Percentiles rank a stretch among this genome's conserved stretches.
Evolutionary conservation across 345 rosid genomes (phyloP).

Genomic region (Rhodamnia argentea): DNA sequence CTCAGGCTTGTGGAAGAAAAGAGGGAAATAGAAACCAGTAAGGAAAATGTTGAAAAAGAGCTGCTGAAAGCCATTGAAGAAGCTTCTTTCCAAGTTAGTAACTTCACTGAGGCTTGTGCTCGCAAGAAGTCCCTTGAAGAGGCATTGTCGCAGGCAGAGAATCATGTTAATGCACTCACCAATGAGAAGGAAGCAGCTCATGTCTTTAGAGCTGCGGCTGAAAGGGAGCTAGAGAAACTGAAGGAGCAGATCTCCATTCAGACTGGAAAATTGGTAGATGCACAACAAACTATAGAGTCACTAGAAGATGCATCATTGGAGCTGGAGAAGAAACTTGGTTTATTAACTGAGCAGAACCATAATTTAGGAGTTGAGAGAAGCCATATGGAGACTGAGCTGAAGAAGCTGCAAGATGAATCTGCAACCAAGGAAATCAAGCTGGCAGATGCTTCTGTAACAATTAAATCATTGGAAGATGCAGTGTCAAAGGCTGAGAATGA

Average conservation of each 20-base stretch:
- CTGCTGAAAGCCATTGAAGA: conserved; percentile 47
- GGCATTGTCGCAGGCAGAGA: conserved; percentile 49
- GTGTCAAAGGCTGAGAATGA: conserved; percentile 39
- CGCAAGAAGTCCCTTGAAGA: conserved; percentile 52
- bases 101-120: conserved; percentile 39
- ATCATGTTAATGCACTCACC: conserved; percentile 31
- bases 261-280: conserved; percentile 42
- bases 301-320: conserved; percentile 46
- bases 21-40: conserved; percentile 35
- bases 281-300: conserved; percentile 44
- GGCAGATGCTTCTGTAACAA: conserved; percentile 36
- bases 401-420: conserved; percentile 46
- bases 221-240: conserved; percentile 43
- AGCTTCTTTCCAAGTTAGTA: conserved; percentile 34
- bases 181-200: conserved; percentile 71
- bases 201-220: conserved; percentile 32
- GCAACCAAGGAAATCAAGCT: conserved; percentile 35
- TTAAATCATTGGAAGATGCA: conserved; percentile 53
- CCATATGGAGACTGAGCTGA: conserved; percentile 45
- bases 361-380: conserved; percentile 20
- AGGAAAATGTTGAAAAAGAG: conserved; percentile 41
- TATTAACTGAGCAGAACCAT: conserved; percentile 42
- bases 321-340: conserved; percentile 39
- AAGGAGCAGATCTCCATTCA: conserved; percentile 39
- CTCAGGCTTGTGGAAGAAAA: conserved; percentile 21